phyloP scores from a whole-genome alignment of 2,329 filamentous ascomycete genomes.

The Neodidymelliopsis sp. region DNA sequence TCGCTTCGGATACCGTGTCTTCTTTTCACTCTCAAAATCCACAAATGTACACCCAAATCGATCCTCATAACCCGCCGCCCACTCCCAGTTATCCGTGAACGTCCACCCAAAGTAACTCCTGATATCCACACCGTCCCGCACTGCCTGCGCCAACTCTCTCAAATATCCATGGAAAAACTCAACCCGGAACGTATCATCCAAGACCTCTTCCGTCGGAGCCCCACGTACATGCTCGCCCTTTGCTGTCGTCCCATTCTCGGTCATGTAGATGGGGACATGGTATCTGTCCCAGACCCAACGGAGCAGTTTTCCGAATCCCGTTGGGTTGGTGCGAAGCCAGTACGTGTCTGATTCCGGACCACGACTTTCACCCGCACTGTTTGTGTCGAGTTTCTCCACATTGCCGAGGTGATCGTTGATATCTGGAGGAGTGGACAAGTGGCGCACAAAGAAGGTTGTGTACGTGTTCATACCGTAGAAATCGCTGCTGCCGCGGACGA shows the following conservation, averaged over 20 bases:
- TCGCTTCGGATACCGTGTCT: slow-evolving; percentile 50
- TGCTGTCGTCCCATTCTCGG: slow-evolving; percentile 52
- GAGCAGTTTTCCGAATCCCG: slow-evolving; percentile 44
- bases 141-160: slow-evolving; percentile 49
- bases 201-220: slow-evolving; percentile 44
- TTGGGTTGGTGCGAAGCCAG: slow-evolving; percentile 52
- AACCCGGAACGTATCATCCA: slow-evolving; percentile 51
- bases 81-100: slow-evolving; percentile 55
- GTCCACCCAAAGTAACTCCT: slow-evolving; percentile 55
- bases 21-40: slow-evolving; percentile 49
- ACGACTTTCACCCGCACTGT: slow-evolving; percentile 44
- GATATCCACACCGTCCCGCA: slow-evolving; percentile 48
- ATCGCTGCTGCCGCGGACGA: slow-evolving; percentile 36
- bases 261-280: slow-evolving; percentile 53
- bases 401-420: slow-evolving; percentile 54
- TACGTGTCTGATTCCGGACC: slow-evolving; percentile 51
- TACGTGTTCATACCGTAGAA: slow-evolving; percentile 57
- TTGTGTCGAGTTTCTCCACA: slow-evolving; percentile 41
- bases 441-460: slow-evolving; percentile 50
- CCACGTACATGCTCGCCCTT: slow-evolving; percentile 40
- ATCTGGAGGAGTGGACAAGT: slow-evolving; percentile 47
- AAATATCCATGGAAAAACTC: slow-evolving; percentile 52
- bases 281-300: slow-evolving; percentile 55
- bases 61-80: slow-evolving; percentile 53
- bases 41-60: slow-evolving; percentile 54